Evolutionary conservation across 805 yeast genomes (phyloP), one percentile per base, ranked within the genome.

Genomic region (Candida sanyiensis): DNA sequence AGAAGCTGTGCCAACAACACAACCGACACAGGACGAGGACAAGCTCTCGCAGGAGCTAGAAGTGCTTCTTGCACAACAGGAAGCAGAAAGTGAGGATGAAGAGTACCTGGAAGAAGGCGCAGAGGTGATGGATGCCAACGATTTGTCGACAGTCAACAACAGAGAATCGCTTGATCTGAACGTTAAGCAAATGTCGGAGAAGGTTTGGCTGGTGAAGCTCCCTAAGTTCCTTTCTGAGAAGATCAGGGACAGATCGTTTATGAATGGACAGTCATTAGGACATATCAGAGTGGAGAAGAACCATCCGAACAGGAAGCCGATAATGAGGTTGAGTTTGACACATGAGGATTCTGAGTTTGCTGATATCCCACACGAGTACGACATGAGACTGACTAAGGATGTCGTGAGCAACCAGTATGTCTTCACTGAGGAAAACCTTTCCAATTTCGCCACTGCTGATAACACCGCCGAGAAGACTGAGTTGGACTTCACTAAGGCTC

Each of bases 131-230:
- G 72, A 67, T 46, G 67, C 70, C 45, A 67, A 67, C 43, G 72
- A 67, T 52, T 54, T 64, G 24, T 62, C 68, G 26, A 62, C 59
- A 18, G 26, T 58, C 54, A 44, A 58, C 54, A 34, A 76, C 82
- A 51, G 95, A 83, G 61, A 71, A 85, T 11, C 69, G 6, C 37
- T 89, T 22, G 94, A 93, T 58, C 67, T 93, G 60, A 85, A 88
- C 55, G 61, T 88, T 37, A 45, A 68, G 2, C 65, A 68, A 22
- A 75, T 80, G 12, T 69, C 63, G 34, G 80, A 83, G 52, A 87
- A 87, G 49, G 80, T 93, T 29, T 93, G 97, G 98, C 67, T 93
- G 17, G 95, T 93, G 18, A 76, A 93, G 50, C 65, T 93, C 54
- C 97, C 98, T 2, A 78, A 85, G 54, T 87, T 87, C 54, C 65